Evolutionary conservation across 768 basidiomycete genomes (phyloP), one percentile per base, ranked within the genome.

Genomic region (Trametes elegans): DNA sequence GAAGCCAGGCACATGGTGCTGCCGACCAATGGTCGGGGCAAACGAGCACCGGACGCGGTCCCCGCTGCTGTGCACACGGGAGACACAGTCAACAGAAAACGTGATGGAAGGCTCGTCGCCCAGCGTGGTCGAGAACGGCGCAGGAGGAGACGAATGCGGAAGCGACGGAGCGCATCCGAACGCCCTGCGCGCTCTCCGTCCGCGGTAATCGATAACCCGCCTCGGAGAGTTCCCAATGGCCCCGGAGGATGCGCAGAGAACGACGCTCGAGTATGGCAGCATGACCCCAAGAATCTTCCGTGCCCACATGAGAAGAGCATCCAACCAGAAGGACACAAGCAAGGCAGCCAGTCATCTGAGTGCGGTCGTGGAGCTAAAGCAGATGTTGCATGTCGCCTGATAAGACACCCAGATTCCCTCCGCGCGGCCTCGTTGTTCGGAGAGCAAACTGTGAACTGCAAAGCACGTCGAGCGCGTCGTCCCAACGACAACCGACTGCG

Each of bases 331-430:
- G 35, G 19, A 55, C 36, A 50, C 49, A 19, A 39, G 43, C 55
- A 39, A 38, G 55, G 35, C 35, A 39, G 26, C 49, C 21, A 31
- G 49, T 57, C 55, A 57, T 50, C 55, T 57, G 55, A 57, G 55
- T 6, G 35, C 28, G 28, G 29, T 10, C 34, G 48, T 57, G 55
- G 49, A 50, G 55, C 49, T 38, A 13, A 5, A 45, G 42, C 55
- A 43, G 27, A 49, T 55, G 46, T 21, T 28, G 48, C 49, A 36
- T 26, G 42, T 45, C 49, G 55, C 43, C 54, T 50, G 48, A 50
- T 42, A 18, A 21, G 26, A n/a, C 7, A 29, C 19, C 14, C 23
- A 21, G 24, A 34, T 13, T 41, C 21, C 32, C 19, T 38, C 35
- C 14, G 32, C 36, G 55, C 55, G 28, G 44, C 48, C 36, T 49